These are phyloP conservation scores for Hsuehochloa calcarea DNA, from an alignment of 176 grass and related monocot species.

Conservation along the genomic window DNA sequence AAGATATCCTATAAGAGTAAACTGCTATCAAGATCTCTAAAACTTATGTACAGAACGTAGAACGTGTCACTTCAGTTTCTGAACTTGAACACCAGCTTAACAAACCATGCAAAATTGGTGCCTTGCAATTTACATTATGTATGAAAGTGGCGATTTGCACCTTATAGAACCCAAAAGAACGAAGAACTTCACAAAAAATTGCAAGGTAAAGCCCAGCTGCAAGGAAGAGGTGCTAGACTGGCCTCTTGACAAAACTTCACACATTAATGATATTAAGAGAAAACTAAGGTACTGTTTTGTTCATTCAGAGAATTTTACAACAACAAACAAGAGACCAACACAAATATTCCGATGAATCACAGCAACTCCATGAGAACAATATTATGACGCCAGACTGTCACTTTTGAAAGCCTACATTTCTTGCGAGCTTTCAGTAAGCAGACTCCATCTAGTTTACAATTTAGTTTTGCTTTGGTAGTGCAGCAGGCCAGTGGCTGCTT, in stretches of 20 bases:
- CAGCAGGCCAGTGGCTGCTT: background rate
- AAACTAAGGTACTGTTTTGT: conserved; percentile 22
- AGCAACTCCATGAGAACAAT: background rate
- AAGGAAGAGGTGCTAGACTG: background rate
- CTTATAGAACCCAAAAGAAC: background rate
- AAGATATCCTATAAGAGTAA: background rate
- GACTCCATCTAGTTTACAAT: background rate
- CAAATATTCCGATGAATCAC: background rate
- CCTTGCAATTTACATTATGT: background rate
- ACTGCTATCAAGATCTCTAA: background rate
- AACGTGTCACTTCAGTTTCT: background rate
- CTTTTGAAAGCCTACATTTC: conserved; percentile 27
- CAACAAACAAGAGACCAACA: conserved; percentile 15
- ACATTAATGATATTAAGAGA: background rate
- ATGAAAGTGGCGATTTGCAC: background rate
- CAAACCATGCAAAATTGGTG: background rate
- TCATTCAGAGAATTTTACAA: conserved; percentile 40
- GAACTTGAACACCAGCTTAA: background rate
- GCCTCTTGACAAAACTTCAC: conserved; percentile 1
- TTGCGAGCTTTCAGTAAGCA: background rate
- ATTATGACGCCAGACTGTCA: conserved; percentile 8
- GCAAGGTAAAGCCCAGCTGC: background rate
- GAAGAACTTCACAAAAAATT: background rate
- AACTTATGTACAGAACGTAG: no score
- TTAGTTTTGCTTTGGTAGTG: conserved; percentile 1